A percentile compares a stretch with the other conserved stretches of the same genome.
Evolutionary conservation across 139 green algal genomes (phyloP).

Genomic region (Monoraphidium neglectum): DNA sequence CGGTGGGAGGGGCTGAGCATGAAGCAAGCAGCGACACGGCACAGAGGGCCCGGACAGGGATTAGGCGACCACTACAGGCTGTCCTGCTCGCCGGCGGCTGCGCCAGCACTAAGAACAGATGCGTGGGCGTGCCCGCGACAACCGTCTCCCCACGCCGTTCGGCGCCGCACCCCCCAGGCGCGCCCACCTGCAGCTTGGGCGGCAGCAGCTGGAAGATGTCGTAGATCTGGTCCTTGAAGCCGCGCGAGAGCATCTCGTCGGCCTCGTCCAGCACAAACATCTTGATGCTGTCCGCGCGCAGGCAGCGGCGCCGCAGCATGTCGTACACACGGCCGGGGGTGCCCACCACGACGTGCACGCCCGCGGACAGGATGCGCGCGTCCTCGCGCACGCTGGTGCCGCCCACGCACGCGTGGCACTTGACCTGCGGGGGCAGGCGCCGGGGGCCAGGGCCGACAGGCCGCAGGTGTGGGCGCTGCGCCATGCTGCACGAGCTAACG

Average conservation of each 20-base stretch:
- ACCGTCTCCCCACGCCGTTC: no score
- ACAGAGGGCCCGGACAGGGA: no score
- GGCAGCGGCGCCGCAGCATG: conserved; percentile 95
- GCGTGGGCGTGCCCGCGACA: no score
- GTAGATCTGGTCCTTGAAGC: conserved; percentile 99
- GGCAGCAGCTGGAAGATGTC: conserved; percentile 99
- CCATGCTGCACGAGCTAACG: no score
- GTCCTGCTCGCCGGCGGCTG: no score
- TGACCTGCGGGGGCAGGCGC: conserved; percentile 67
- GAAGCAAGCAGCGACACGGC: no score
- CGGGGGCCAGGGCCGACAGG: no score
- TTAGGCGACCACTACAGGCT: no score
- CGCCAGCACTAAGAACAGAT: neutral
- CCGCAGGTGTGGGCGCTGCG: no score
- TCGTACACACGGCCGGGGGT: conserved; percentile 98
- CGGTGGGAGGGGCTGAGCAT: no score
- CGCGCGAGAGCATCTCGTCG: conserved; percentile 98
- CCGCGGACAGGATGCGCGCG: conserved; percentile 83
- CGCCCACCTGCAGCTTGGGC: conserved; percentile 93
- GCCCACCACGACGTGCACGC: conserved; percentile 78
- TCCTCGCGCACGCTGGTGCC: conserved; percentile 98
- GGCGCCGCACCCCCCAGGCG: no score
- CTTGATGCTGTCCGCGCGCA: conserved; percentile 86
- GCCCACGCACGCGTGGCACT: conserved; percentile 99
- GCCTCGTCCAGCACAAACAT: conserved; percentile 99